Evolutionary conservation across 306 rosid species (phyloP).

Genomic region (Quercus glauca): DNA sequence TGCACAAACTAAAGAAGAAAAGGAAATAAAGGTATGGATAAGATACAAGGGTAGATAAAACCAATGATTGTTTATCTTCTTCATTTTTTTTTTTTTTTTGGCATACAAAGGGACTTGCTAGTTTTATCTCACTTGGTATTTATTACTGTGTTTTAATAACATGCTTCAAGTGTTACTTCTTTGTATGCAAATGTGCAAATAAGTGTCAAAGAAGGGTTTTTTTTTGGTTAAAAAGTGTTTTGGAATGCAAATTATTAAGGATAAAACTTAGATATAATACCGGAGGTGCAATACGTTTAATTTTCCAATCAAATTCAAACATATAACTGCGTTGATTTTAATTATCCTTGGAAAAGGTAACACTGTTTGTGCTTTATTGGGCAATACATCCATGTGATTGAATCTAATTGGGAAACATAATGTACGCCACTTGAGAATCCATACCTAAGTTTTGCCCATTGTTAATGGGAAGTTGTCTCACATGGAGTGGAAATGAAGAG

Average conservation of each 20-base stretch:
- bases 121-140: too few species aligned
- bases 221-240: background rate
- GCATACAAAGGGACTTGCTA: too few species aligned
- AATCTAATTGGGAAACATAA: too few species aligned
- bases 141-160: too few species aligned
- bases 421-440: too few species aligned
- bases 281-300: too few species aligned
- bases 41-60: background rate
- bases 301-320: too few species aligned
- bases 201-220: background rate
- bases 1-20: constrained; percentile 33
- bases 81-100: background rate
- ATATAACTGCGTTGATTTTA: too few species aligned
- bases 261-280: too few species aligned
- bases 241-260: background rate
- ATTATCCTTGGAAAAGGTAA: too few species aligned
- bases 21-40: constrained; percentile 39
- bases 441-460: background rate
- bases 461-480: background rate
- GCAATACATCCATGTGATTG: too few species aligned
- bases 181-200: background rate
- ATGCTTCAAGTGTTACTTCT: background rate
- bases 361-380: too few species aligned
- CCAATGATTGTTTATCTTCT: background rate
- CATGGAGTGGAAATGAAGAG: background rate